A percentile compares a stretch with the other conserved stretches of the same genome.
Evolutionary conservation across 1,284 basidiomycete species (phyloP).

Genomic region (Spongiforma sp.): DNA sequence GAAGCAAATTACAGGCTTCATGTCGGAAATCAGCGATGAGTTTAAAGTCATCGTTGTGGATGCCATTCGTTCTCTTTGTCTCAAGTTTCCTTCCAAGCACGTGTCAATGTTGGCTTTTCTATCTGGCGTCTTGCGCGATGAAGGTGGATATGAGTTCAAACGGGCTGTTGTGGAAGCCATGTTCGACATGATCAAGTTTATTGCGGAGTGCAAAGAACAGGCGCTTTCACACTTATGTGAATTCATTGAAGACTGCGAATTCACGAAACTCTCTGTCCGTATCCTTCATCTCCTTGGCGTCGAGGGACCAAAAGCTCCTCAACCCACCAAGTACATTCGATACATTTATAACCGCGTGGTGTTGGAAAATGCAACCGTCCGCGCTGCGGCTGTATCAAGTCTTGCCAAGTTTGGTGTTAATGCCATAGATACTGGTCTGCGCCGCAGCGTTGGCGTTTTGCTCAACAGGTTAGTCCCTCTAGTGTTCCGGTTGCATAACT

Average conservation of each 20-base stretch:
- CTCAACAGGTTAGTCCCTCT: conserved; percentile 68
- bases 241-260: conserved; percentile 99
- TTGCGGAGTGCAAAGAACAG: conserved; percentile 93
- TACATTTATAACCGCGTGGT: conserved; percentile 99
- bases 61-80: conserved; percentile 96
- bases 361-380: conserved; percentile 97
- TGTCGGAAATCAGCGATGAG: conserved; percentile 99
- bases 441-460: conserved; percentile 88
- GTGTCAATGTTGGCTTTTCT: conserved; percentile 95
- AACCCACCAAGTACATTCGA: conserved; percentile 98
- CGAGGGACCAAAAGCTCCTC: conserved; percentile 94
- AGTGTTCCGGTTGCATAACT: conserved; percentile 9
- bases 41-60: conserved; percentile 99
- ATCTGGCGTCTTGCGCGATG: conserved; percentile 92
- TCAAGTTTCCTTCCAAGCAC: conserved; percentile 99
- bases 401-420: conserved; percentile 98
- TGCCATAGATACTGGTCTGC: conserved; percentile 77
- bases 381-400: conserved; percentile 94
- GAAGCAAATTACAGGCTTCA: conserved; percentile 99
- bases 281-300: conserved; percentile 95
- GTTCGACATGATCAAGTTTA: conserved; percentile 99
- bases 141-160: conserved; percentile 99
- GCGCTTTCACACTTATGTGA: conserved; percentile 99
- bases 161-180: conserved; percentile 99
- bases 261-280: conserved; percentile 98